These are phyloP conservation scores for Azolla pinnata DNA, from an alignment of 75 land plant genomes.

Conservation along the genomic window DNA sequence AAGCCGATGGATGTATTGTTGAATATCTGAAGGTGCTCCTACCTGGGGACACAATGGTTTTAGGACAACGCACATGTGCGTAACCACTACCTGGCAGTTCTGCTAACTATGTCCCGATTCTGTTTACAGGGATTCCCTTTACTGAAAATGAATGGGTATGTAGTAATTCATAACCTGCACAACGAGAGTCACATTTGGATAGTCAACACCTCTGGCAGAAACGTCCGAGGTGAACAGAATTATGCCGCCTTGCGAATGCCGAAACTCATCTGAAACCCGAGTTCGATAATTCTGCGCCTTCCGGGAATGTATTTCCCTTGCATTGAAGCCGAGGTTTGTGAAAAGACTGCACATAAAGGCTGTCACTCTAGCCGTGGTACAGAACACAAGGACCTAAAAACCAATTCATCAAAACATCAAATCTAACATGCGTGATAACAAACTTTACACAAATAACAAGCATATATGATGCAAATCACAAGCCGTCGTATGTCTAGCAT, in stretches of 20 bases:
- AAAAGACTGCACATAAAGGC: slow-evolving; percentile 58
- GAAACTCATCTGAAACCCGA: slow-evolving; percentile 84
- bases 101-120: too few relatives aligned
- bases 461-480: neutral
- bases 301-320: slow-evolving; percentile 93
- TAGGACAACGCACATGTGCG: too few relatives aligned
- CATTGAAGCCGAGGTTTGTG: slow-evolving; percentile 73
- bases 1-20: slow-evolving; percentile 91
- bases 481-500: neutral
- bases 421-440: too few relatives aligned
- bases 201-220: slow-evolving; percentile 98
- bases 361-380: slow-evolving; percentile 94
- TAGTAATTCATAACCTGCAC: slow-evolving; percentile 96
- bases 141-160: too few relatives aligned
- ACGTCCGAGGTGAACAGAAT: slow-evolving; percentile 95
- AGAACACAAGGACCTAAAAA: slow-evolving; percentile 84
- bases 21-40: slow-evolving; percentile 73
- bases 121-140: too few relatives aligned
- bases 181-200: slow-evolving; percentile 97
- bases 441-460: neutral
- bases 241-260: slow-evolving; percentile 82
- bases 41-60: slow-evolving; percentile 27
- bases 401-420: neutral
- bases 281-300: slow-evolving; percentile 78
- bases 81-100: too few relatives aligned